Evolutionary conservation across 2,329 filamentous ascomycete genomes (phyloP).

Genomic region (Passalora sequoiae): DNA sequence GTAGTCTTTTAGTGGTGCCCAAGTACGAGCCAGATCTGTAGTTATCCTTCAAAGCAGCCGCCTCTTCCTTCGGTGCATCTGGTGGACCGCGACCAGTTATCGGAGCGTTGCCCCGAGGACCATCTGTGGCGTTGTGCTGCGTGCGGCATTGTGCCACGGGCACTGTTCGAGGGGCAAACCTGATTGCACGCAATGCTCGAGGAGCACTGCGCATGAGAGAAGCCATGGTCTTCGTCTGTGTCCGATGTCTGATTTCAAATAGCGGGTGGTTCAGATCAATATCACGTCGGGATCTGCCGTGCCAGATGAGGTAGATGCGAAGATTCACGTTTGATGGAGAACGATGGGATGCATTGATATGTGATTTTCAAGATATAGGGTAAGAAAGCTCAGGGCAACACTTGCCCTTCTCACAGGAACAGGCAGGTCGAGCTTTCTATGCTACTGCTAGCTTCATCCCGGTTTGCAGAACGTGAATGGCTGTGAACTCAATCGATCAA

Average conservation of each 20-base stretch:
- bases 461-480: too few species aligned
- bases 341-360: too few species aligned
- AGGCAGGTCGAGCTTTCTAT: neutral
- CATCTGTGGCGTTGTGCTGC: conserved; percentile 29
- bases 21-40: conserved; percentile 29
- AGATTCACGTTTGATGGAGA: too few species aligned
- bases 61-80: conserved; percentile 30
- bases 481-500: too few species aligned
- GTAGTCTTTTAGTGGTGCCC: conserved; percentile 46
- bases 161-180: conserved; percentile 8
- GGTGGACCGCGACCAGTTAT: conserved; percentile 29
- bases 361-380: neutral
- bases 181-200: conserved; percentile 16
- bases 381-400: neutral
- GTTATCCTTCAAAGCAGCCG: conserved; percentile 30
- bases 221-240: conserved; percentile 12
- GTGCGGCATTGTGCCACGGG: conserved; percentile 19
- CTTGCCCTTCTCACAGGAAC: neutral
- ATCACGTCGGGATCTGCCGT: neutral
- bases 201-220: conserved; percentile 20
- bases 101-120: conserved; percentile 30
- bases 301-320: neutral
- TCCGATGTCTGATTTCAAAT: neutral
- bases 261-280: neutral
- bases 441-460: neutral